Conservation (phyloP, 2,329 filamentous ascomycete species). For the Lachnum nothofagi region DNA sequence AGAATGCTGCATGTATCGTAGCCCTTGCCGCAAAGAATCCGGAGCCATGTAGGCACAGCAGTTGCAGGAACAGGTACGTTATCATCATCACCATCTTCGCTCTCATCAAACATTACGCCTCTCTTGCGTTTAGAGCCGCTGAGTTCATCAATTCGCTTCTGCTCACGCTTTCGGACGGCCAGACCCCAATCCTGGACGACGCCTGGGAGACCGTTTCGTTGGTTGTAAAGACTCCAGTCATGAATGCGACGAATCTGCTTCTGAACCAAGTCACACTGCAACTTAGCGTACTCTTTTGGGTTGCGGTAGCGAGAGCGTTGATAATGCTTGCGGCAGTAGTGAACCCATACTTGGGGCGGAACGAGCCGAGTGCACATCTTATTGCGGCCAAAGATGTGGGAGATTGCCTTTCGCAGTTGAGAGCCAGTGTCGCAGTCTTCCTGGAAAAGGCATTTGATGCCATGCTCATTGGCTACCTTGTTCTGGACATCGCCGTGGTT, state of each 20-base stretch:
- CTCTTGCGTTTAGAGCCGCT: slow-evolving; percentile 26
- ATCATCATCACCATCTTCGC: slow-evolving; percentile 24
- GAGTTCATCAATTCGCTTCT: slow-evolving; percentile 48
- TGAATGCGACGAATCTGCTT: slow-evolving; percentile 59
- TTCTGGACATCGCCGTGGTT: slow-evolving; percentile 35
- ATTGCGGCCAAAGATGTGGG: slow-evolving; percentile 78
- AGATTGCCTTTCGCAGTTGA: slow-evolving; percentile 67
- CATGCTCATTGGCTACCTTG: not conserved
- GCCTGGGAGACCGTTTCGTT: slow-evolving; percentile 34
- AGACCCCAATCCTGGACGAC: slow-evolving; percentile 57
- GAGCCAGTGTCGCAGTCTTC: slow-evolving; percentile 53
- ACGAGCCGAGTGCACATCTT: slow-evolving; percentile 70
- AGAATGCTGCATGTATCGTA: slow-evolving; percentile 34
- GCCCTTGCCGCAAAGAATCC: slow-evolving; percentile 29
- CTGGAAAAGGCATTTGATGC: slow-evolving; percentile 44
- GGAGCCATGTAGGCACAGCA: slow-evolving; percentile 32
- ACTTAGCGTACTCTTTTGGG: slow-evolving; percentile 52
- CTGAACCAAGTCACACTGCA: slow-evolving; percentile 60
- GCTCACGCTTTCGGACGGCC: slow-evolving; percentile 59
- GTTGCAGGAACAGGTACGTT: slow-evolving; percentile 26
- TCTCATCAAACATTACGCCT: slow-evolving; percentile 22
- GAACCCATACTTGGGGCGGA: slow-evolving; percentile 65
- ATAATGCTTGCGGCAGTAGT: slow-evolving; percentile 77
- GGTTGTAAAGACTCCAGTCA: slow-evolving; percentile 54
- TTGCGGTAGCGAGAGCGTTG: slow-evolving; percentile 70